These are phyloP conservation scores for Ogataea polymorpha DNA, from an alignment of 805 yeast species.

Conservation along the genomic window DNA sequence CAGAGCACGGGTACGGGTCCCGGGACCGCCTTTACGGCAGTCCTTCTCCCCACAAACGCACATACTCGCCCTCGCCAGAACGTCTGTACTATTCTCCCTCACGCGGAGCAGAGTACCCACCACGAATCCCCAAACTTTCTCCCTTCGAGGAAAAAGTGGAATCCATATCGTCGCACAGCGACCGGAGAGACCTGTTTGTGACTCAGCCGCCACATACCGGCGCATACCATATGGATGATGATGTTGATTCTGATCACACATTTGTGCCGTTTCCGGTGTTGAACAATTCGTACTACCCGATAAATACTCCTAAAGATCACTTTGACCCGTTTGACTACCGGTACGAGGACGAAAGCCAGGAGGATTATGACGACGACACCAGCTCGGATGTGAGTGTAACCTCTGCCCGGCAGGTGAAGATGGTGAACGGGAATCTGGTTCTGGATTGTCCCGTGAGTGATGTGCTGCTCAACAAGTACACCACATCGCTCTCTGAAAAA, in stretches of 20 bases:
- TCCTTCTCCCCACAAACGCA: conserved; percentile 18
- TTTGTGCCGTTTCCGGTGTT: conserved; percentile 35
- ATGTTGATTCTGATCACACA: conserved; percentile 23
- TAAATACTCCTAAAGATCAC: conserved; percentile 28
- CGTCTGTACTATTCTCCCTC: conserved; percentile 8
- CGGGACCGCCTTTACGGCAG: conserved; percentile 17
- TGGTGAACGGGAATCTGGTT: conserved; percentile 75
- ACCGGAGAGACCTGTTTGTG: conserved; percentile 1
- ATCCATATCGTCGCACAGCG: neutral
- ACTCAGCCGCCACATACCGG: neutral
- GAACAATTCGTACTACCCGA: conserved; percentile 33
- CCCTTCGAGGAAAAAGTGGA: conserved; percentile 14
- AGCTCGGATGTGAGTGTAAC: conserved; percentile 11
- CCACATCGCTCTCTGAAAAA: conserved; percentile 40
- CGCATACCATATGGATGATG: conserved; percentile 4
- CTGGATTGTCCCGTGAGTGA: conserved; percentile 88
- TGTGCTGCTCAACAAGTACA: conserved; percentile 52
- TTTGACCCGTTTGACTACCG: conserved; percentile 32
- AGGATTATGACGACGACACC: conserved; percentile 9
- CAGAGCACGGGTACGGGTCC: conserved; percentile 8
- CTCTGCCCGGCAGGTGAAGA: conserved; percentile 41
- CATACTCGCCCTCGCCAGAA: conserved; percentile 24
- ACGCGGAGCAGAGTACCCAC: neutral
- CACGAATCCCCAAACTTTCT: conserved; percentile 10
- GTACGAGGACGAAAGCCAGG: conserved; percentile 24